Percentiles rank a stretch among this genome's conserved stretches.
Evolutionary conservation across 2,329 filamentous ascomycete species (phyloP).

Genomic region (Lasiodiplodia gonubiensis): DNA sequence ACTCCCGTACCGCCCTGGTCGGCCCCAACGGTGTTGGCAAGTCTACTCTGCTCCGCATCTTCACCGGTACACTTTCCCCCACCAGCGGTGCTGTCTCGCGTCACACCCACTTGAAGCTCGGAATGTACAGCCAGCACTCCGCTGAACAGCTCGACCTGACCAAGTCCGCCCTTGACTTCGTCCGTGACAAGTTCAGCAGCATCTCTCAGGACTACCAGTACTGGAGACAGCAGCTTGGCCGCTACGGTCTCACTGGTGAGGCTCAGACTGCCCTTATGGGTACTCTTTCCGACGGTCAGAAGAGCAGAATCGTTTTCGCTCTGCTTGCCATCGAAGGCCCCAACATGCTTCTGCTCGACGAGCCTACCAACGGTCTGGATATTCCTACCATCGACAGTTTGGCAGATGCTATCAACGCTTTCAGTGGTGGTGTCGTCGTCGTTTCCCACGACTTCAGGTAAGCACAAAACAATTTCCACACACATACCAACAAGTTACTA

Average conservation of each 20-base stretch:
- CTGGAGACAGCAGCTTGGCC: conserved; percentile 96
- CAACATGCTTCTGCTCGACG: conserved; percentile 97
- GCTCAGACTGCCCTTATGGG: conserved; percentile 97
- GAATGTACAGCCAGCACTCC: conserved; percentile 97
- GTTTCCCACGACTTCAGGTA: conserved; percentile 99
- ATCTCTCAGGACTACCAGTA: conserved; percentile 98
- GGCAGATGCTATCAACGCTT: conserved; percentile 97
- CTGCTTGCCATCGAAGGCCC: conserved; percentile 92
- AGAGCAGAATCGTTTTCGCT: conserved; percentile 97
- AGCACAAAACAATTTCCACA: conserved; percentile 38
- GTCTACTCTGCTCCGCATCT: conserved; percentile 92
- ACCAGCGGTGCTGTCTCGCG: conserved; percentile 81
- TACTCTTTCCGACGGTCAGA: conserved; percentile 95
- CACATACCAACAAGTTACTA: conserved; percentile 37
- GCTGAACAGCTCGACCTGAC: conserved; percentile 97
- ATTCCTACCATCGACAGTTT: conserved; percentile 98
- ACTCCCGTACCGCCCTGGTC: conserved; percentile 94
- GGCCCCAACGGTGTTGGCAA: conserved; percentile 99
- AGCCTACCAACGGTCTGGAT: conserved; percentile 99
- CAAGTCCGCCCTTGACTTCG: conserved; percentile 97
- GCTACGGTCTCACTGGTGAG: conserved; percentile 91
- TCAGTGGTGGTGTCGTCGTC: conserved; percentile 93
- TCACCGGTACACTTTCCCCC: conserved; percentile 92
- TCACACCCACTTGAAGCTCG: conserved; percentile 98
- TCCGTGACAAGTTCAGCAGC: conserved; percentile 88